These are phyloP conservation scores for Moricandia moricandioides DNA, from an alignment of 345 rosid genomes.

Conservation along the genomic window DNA sequence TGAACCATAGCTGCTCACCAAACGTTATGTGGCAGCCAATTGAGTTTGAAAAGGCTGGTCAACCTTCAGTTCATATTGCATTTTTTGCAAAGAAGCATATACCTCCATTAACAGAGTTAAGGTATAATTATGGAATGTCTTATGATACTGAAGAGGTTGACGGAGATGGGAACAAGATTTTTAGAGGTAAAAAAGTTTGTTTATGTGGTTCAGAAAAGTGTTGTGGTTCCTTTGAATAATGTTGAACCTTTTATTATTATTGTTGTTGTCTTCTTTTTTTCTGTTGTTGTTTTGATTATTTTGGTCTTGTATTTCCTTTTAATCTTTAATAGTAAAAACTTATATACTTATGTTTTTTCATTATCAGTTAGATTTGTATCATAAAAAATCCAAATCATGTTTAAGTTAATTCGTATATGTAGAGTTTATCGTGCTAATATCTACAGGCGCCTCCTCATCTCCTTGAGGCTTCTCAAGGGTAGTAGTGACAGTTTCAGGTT, in stretches of 20 bases:
- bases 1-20: conserved; percentile 46
- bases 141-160: not conserved
- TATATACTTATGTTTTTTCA: not conserved
- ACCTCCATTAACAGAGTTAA: conserved; percentile 53
- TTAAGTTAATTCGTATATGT: too few species aligned
- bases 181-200: conserved; percentile 43
- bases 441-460: conserved; percentile 41
- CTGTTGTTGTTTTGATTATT: not conserved
- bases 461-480: conserved; percentile 44
- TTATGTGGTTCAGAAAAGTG: conserved; percentile 54
- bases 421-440: conserved; percentile 18
- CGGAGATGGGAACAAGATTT: conserved; percentile 13
- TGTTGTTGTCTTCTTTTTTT: not conserved
- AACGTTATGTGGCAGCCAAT: conserved; percentile 58
- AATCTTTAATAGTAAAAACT: not conserved
- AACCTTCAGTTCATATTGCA: conserved; percentile 26
- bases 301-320: not conserved
- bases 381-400: too few species aligned
- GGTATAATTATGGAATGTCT: conserved; percentile 46
- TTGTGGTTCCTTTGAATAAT: conserved; percentile 42
- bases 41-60: conserved; percentile 18
- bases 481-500: conserved; percentile 34
- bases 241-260: not conserved
- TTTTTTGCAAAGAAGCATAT: conserved; percentile 45
- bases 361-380: not conserved